phyloP scores from a whole-genome alignment of 371 early-diverging fungal genomes.

The Mortierella sp. region DNA sequence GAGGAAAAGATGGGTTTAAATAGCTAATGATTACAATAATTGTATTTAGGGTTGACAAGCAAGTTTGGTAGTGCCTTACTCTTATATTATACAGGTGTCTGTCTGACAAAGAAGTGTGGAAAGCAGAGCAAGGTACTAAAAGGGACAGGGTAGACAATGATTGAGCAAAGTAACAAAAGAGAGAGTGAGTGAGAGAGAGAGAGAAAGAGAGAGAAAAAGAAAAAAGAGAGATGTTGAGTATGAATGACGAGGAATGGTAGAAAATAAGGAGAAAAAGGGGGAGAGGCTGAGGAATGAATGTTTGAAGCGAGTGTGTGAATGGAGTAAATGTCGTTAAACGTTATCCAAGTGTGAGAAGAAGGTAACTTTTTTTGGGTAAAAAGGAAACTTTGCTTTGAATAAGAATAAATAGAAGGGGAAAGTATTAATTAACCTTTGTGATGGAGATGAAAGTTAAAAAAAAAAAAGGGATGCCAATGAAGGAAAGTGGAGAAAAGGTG shows the following conservation, averaged over 20 bases:
- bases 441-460: neutral
- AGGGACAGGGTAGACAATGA: conserved; percentile 8
- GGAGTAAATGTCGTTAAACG: neutral
- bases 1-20: too few relatives aligned
- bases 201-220: neutral
- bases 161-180: too few relatives aligned
- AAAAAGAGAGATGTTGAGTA: neutral
- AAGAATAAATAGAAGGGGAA: neutral
- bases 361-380: neutral
- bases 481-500: neutral
- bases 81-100: too few relatives aligned
- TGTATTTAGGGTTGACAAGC: too few relatives aligned
- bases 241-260: neutral
- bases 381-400: neutral
- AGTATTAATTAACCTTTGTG: too few relatives aligned
- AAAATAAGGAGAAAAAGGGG: neutral
- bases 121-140: neutral
- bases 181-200: neutral
- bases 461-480: neutral
- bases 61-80: too few relatives aligned
- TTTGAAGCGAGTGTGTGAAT: neutral
- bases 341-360: neutral
- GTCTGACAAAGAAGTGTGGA: too few relatives aligned
- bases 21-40: too few relatives aligned
- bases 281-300: neutral